Conservation (phyloP, 352 stramenopile genomes). For the Aphanomyces cochlioides region DNA sequence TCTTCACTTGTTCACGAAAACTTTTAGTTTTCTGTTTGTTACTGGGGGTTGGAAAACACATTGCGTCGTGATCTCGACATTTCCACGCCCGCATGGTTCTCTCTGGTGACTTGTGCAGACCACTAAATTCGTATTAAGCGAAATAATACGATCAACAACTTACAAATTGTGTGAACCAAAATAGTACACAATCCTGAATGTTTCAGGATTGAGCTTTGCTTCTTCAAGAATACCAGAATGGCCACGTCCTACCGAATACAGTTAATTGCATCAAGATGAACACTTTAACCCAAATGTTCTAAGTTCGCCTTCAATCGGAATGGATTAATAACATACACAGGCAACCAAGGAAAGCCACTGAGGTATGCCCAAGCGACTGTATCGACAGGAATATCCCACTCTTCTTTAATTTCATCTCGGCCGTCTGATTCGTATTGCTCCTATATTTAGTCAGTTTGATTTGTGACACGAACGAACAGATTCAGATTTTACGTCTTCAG, state of each 20-base stretch:
- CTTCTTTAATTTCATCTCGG: background rate
- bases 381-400: background rate
- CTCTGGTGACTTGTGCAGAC: background rate
- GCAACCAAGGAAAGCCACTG: conserved; percentile 13
- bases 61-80: conserved; percentile 5
- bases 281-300: conserved; percentile 5
- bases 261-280: background rate
- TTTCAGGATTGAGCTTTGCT: background rate
- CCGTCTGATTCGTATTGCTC: background rate
- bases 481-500: too few species aligned
- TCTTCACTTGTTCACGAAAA: conserved; percentile 14
- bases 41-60: background rate
- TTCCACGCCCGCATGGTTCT: background rate
- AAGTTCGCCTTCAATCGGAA: conserved; percentile 1
- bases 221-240: conserved; percentile 6
- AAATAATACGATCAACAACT: background rate
- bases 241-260: background rate
- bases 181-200: conserved; percentile 15
- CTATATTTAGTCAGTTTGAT: too few species aligned
- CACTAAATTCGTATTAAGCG: background rate
- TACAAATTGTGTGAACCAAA: conserved; percentile 21
- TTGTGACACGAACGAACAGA: too few species aligned
- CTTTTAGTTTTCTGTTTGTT: background rate
- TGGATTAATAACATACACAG: conserved; percentile 7
- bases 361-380: conserved; percentile 3